These are phyloP conservation scores for Medicago arabica DNA, from an alignment of 306 rosid species.

Conservation along the genomic window DNA sequence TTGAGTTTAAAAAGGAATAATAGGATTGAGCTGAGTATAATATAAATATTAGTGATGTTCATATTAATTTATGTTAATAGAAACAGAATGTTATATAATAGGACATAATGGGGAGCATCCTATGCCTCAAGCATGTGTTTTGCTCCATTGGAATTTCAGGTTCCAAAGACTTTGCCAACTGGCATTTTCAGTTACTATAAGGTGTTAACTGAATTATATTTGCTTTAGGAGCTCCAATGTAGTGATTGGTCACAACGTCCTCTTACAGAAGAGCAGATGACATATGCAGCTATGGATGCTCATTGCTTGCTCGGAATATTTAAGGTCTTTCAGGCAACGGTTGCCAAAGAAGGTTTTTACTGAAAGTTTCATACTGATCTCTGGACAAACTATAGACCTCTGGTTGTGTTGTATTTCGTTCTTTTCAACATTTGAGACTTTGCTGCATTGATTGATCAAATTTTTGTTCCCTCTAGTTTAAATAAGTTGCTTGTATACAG, in stretches of 20 bases:
- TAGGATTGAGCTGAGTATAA: conserved; percentile 40
- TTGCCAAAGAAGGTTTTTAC: conserved; percentile 72
- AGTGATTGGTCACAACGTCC: conserved; percentile 98
- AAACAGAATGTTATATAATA: not conserved
- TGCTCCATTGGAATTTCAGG: conserved; percentile 39
- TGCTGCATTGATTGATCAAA: conserved; percentile 18
- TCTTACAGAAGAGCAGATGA: conserved; percentile 87
- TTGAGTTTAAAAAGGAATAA: conserved; percentile 24
- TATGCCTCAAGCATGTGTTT: conserved; percentile 9
- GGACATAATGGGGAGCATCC: conserved; percentile 17
- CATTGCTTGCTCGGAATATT: conserved; percentile 92
- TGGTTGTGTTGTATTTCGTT: conserved; percentile 29
- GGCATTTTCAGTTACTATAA: conserved; percentile 35
- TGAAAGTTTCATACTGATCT: conserved; percentile 26
- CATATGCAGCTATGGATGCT: conserved; percentile 92
- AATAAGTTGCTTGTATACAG: not conserved
- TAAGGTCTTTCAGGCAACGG: conserved; percentile 62
- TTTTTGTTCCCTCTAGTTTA: conserved; percentile 25
- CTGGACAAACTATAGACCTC: conserved; percentile 18
- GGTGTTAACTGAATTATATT: conserved; percentile 52
- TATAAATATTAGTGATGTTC: conserved; percentile 3
- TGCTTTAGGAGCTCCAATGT: conserved; percentile 95
- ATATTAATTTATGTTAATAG: conserved; percentile 20
- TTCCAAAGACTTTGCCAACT: conserved; percentile 31
- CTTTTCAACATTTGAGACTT: conserved; percentile 8